A percentile compares a stretch with the other conserved stretches of the same genome.
Evolutionary conservation across 2,329 filamentous ascomycete genomes (phyloP).

Genomic region (Amesomyces nigricolor): DNA sequence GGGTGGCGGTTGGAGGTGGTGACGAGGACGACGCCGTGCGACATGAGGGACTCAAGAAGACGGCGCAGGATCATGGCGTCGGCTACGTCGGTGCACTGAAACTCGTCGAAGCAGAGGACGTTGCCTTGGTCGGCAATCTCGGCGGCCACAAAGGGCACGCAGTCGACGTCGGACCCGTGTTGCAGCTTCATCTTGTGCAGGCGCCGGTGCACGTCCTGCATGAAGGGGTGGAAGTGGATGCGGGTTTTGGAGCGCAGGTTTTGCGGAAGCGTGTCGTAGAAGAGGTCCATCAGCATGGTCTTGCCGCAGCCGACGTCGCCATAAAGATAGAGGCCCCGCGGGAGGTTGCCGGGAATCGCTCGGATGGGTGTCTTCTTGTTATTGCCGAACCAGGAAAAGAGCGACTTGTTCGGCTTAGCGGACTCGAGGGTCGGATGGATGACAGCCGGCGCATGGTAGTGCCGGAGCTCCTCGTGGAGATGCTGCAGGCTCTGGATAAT

Average conservation of each 20-base stretch:
- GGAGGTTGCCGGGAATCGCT: conserved; percentile 65
- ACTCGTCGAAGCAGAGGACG: conserved; percentile 96
- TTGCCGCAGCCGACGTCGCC: conserved; percentile 97
- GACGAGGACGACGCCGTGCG: conserved; percentile 91
- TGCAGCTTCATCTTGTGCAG: conserved; percentile 86
- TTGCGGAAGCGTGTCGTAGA: conserved; percentile 83
- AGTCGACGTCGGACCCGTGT: conserved; percentile 84
- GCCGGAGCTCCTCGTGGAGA: conserved; percentile 73
- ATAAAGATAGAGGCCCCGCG: conserved; percentile 87
- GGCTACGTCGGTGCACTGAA: conserved; percentile 96
- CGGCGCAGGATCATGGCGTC: conserved; percentile 95
- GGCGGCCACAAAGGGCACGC: conserved; percentile 87
- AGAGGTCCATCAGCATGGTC: conserved; percentile 99
- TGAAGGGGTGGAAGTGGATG: conserved; percentile 99
- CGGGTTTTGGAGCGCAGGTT: conserved; percentile 78
- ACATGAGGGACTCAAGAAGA: conserved; percentile 85
- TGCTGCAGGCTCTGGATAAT: conserved; percentile 88
- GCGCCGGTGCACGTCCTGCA: conserved; percentile 93
- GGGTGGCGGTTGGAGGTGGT: conserved; percentile 97
- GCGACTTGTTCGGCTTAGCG: conserved; percentile 52
- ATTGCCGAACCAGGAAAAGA: conserved; percentile 58
- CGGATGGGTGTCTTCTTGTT: conserved; percentile 38
- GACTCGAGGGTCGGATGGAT: conserved; percentile 72
- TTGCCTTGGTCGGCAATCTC: conserved; percentile 80
- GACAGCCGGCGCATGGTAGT: conserved; percentile 69